phyloP scores from a whole-genome alignment of 129 eudicot species.

The sunflower (Helianthus annuus) region DNA sequence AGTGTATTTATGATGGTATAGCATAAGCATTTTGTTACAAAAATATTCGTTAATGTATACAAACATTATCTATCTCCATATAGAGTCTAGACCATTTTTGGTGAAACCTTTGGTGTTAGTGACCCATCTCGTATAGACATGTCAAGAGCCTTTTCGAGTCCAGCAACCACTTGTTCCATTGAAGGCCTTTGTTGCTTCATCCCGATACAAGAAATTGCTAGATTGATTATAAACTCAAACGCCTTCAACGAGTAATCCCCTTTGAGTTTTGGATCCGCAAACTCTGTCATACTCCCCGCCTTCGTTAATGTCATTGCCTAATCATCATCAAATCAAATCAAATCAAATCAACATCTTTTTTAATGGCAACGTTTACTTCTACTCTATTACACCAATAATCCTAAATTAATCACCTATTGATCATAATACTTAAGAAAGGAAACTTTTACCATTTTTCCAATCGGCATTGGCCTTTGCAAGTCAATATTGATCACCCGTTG shows the following conservation, averaged over 20 bases:
- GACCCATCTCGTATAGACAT: slow-evolving; percentile 49
- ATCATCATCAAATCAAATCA: slow-evolving; percentile 3
- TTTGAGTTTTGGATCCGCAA: slow-evolving; percentile 68
- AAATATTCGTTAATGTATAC: slow-evolving; percentile 11
- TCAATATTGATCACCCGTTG: slow-evolving; percentile 71
- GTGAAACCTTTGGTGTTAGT: slow-evolving; percentile 32
- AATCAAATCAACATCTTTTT: background rate
- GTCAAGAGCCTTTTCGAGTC: slow-evolving; percentile 55
- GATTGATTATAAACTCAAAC: slow-evolving; percentile 48
- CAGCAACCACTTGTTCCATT: slow-evolving; percentile 65
- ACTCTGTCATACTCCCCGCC: slow-evolving; percentile 61
- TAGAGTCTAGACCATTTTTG: slow-evolving; percentile 10
- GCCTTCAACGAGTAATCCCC: slow-evolving; percentile 60
- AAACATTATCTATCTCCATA: background rate
- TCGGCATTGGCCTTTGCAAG: slow-evolving; percentile 59
- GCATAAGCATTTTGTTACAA: slow-evolving; percentile 14
- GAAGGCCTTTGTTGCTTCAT: slow-evolving; percentile 74
- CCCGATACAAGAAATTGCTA: slow-evolving; percentile 69
- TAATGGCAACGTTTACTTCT: too few species aligned
- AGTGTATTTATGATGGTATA: background rate
- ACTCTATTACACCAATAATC: too few species aligned
- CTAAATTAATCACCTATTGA: background rate
- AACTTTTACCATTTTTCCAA: slow-evolving; percentile 56
- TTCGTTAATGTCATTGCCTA: slow-evolving; percentile 60
- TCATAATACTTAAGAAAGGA: background rate